These are phyloP conservation scores for Coccinonectria pachysandricola DNA, from an alignment of 2,329 filamentous ascomycete genomes.

Conservation along the genomic window DNA sequence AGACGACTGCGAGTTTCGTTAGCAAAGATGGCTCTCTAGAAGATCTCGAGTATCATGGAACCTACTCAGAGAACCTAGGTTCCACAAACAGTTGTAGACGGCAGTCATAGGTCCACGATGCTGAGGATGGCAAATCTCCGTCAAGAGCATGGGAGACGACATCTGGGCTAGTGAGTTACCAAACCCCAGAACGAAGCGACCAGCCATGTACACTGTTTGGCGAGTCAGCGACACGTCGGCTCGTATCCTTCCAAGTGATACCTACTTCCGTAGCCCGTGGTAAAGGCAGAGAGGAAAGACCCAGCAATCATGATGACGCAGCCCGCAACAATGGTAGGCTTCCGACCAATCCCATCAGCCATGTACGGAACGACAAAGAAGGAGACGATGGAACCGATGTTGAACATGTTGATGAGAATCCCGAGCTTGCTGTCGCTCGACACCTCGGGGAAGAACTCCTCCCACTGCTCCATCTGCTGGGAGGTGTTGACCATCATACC, in stretches of 20 bases:
- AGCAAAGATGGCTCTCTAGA: no score
- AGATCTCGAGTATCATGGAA: no score
- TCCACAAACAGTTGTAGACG: constrained; percentile 16
- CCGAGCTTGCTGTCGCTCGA: constrained; percentile 15
- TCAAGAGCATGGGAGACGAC: constrained; percentile 15
- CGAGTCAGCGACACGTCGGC: constrained; percentile 3
- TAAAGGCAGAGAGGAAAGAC: constrained; percentile 15
- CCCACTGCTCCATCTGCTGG: constrained; percentile 15
- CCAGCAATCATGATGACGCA: constrained; percentile 11
- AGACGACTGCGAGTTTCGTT: no score
- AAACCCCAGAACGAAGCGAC: constrained; percentile 15
- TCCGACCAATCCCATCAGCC: constrained; percentile 14
- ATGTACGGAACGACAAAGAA: constrained; percentile 16
- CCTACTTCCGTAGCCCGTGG: no score
- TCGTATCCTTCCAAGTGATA: no score
- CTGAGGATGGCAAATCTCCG: constrained; percentile 12
- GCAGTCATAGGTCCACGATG: constrained; percentile 15
- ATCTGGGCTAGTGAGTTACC: constrained; percentile 16
- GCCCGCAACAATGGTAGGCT: constrained; percentile 13
- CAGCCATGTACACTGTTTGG: constrained; percentile 12
- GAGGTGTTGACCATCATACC: constrained; percentile 11
- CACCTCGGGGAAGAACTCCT: constrained; percentile 11
- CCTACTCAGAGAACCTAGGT: no score
- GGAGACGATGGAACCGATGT: constrained; percentile 15
- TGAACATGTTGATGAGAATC: constrained; percentile 16